Evolutionary conservation across 1,284 basidiomycete genomes (phyloP).

Genomic region (Cutaneotrichosporon arboriforme): DNA sequence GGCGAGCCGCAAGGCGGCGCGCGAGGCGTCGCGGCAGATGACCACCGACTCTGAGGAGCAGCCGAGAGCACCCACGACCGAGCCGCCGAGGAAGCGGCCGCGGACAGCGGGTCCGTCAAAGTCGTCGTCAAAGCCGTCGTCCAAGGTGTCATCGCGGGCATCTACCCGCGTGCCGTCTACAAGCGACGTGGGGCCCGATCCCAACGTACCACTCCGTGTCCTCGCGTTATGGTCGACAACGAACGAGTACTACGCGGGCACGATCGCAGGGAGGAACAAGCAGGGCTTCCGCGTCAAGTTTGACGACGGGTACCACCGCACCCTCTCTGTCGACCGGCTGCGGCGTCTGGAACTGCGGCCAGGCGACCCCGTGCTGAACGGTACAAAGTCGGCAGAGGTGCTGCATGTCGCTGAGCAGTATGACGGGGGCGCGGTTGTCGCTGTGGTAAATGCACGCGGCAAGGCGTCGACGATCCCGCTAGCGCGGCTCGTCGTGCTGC

Average conservation of each 20-base stretch:
- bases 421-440: constrained; percentile 1
- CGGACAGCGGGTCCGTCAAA: neutral
- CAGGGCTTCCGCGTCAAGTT: constrained; percentile 10
- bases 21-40: neutral
- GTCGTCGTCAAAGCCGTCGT: neutral
- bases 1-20: neutral
- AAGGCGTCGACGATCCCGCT: neutral
- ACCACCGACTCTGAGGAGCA: neutral
- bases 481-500: constrained; percentile 1
- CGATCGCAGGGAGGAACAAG: constrained; percentile 5
- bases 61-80: neutral
- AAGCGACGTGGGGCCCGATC: neutral
- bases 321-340: neutral
- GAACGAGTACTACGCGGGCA: constrained; percentile 13
- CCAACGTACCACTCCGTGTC: constrained; percentile 3
- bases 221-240: constrained; percentile 12
- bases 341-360: constrained; percentile 10
- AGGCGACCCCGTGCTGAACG: constrained; percentile 11
- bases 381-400: neutral
- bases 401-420: constrained; percentile 5
- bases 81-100: neutral
- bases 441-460: neutral
- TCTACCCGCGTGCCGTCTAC: neutral
- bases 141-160: neutral
- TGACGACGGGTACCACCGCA: constrained; percentile 4